These are phyloP conservation scores for Candida glucosophila DNA, from an alignment of 1,139 yeast genomes.

Conservation along the genomic window DNA sequence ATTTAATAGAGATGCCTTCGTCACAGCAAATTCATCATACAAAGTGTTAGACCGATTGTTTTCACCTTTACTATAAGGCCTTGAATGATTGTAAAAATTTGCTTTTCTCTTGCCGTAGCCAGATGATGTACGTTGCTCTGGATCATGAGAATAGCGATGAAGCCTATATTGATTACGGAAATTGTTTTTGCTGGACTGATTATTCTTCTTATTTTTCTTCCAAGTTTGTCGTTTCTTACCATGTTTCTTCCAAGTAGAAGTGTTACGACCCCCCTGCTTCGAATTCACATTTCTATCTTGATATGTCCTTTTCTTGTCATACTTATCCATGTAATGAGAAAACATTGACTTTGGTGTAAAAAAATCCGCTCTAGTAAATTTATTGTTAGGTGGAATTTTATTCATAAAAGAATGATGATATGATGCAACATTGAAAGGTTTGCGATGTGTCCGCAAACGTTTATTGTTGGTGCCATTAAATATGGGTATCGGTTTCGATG, in stretches of 20 bases:
- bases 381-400: constrained; percentile 10
- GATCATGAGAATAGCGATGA: background rate
- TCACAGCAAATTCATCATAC: background rate
- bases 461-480: constrained; percentile 18
- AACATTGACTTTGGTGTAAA: constrained; percentile 73
- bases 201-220: constrained; percentile 12
- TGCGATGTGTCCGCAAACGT: constrained; percentile 42
- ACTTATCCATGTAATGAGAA: constrained; percentile 64
- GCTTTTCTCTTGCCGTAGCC: too few relatives aligned
- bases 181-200: constrained; percentile 6
- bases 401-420: constrained; percentile 26
- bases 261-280: constrained; percentile 10
- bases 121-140: too few relatives aligned
- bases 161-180: background rate
- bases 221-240: constrained; percentile 22
- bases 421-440: constrained; percentile 57
- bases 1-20: background rate
- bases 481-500: constrained; percentile 39
- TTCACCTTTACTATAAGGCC: too few relatives aligned
- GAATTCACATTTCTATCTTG: constrained; percentile 8
- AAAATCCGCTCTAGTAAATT: constrained; percentile 58
- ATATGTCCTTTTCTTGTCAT: constrained; percentile 20
- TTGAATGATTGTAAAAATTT: too few relatives aligned
- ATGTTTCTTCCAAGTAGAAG: constrained; percentile 20
- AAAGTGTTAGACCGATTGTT: too few relatives aligned